Conservation (phyloP, 2,329 filamentous ascomycete species). For the Atkinsonella hypoxylon region DNA sequence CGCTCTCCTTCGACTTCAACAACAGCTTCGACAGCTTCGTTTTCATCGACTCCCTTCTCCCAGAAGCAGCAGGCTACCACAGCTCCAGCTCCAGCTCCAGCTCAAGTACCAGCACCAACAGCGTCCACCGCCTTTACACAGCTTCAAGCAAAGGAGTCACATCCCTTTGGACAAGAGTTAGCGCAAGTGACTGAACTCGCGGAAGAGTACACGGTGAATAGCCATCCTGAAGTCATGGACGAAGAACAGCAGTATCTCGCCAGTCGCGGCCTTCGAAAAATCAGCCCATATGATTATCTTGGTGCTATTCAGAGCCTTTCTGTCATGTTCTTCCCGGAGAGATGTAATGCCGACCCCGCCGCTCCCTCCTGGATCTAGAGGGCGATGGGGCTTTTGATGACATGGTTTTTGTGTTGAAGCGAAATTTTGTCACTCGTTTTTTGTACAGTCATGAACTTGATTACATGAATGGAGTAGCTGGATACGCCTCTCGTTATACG, state of each 20-base stretch:
- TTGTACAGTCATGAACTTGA: constrained; percentile 15
- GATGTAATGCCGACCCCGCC: constrained; percentile 19
- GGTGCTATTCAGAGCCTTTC: constrained; percentile 64
- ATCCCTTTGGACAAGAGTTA: constrained; percentile 83
- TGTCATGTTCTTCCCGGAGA: constrained; percentile 42
- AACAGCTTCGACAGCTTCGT: constrained; percentile 35
- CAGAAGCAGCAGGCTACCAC: constrained; percentile 19
- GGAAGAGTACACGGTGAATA: constrained; percentile 66
- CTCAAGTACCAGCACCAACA: constrained; percentile 20
- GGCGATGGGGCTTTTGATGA: background rate
- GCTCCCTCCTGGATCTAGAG: constrained; percentile 39
- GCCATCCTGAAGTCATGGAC: constrained; percentile 49
- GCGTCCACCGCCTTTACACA: constrained; percentile 20
- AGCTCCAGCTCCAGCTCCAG: constrained; percentile 12
- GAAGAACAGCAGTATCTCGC: constrained; percentile 56
- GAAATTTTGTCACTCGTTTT: constrained; percentile 10
- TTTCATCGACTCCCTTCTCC: constrained; percentile 18
- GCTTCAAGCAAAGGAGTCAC: constrained; percentile 25
- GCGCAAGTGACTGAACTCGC: constrained; percentile 87
- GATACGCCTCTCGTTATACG: constrained; percentile 3
- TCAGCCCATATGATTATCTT: constrained; percentile 73
- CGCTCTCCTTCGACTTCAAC: constrained; percentile 46
- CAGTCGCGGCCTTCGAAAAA: constrained; percentile 58
- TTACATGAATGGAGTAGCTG: constrained; percentile 1
- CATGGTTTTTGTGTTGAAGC: background rate